Conservation (phyloP, 805 yeast genomes). For the Saturnispora sanitii region DNA sequence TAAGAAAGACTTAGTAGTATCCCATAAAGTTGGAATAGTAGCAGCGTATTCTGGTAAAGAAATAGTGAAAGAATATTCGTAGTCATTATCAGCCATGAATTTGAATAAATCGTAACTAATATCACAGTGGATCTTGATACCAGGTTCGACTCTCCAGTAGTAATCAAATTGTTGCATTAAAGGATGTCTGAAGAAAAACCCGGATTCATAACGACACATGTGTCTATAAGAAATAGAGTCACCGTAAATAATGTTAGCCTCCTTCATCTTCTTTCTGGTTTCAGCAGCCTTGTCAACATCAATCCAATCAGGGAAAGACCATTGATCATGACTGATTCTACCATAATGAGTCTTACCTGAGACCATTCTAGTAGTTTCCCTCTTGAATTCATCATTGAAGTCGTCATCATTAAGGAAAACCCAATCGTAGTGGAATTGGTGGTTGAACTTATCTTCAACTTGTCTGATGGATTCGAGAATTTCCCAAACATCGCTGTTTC, state of each 20-base stretch:
- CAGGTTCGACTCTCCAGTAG: constrained; percentile 96
- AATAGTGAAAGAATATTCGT: constrained; percentile 70
- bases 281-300: constrained; percentile 58
- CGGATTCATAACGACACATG: constrained; percentile 89
- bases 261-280: constrained; percentile 43
- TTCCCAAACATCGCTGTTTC: constrained; percentile 61
- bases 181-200: constrained; percentile 77
- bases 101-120: constrained; percentile 71
- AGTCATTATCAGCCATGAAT: constrained; percentile 68
- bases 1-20: constrained; percentile 53
- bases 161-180: constrained; percentile 68
- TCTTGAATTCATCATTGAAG: constrained; percentile 73
- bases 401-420: constrained; percentile 84
- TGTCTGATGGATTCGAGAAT: constrained; percentile 58
- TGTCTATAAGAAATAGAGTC: constrained; percentile 66
- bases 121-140: constrained; percentile 71
- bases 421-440: constrained; percentile 82
- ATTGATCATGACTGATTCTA: constrained; percentile 68
- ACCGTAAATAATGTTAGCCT: constrained; percentile 49
- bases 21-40: constrained; percentile 74
- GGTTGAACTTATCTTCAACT: constrained; percentile 85
- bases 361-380: constrained; percentile 52
- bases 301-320: constrained; percentile 82
- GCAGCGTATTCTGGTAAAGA: constrained; percentile 63
- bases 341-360: constrained; percentile 78